phyloP scores from a whole-genome alignment of 2,329 filamentous ascomycete species.

The Byssoonygena ceratinophila region DNA sequence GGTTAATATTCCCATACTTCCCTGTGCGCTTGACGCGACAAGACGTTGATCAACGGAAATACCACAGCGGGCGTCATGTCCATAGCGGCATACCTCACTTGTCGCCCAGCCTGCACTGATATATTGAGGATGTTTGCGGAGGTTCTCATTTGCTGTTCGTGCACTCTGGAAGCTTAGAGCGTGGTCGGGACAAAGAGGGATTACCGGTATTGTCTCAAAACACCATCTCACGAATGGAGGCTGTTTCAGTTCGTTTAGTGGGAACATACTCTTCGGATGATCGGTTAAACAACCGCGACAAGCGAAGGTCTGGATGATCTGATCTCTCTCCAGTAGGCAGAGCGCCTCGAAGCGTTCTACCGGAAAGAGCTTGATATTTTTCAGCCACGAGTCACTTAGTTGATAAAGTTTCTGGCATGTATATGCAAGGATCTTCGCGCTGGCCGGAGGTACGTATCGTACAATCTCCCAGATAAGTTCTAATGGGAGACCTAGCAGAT shows the following conservation, averaged over 20 bases:
- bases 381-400: neutral
- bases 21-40: neutral
- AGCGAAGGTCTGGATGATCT: neutral
- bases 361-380: neutral
- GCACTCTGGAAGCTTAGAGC: neutral
- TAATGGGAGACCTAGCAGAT: conserved; percentile 6
- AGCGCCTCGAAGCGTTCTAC: conserved; percentile 5
- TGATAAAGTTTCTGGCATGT: conserved; percentile 4
- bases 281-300: neutral
- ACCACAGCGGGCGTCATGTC: neutral
- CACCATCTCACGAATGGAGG: neutral
- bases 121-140: neutral
- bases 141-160: neutral
- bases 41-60: neutral
- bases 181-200: neutral
- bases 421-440: neutral
- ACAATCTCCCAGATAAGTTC: conserved; percentile 1
- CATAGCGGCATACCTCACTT: neutral
- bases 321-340: conserved; percentile 1
- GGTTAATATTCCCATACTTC: neutral
- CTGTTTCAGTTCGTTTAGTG: neutral
- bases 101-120: neutral
- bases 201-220: neutral
- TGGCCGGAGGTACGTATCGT: neutral
- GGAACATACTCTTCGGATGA: neutral